phyloP scores from a whole-genome alignment of 2,329 filamentous ascomycete species.

The Cladosporium sp. region DNA sequence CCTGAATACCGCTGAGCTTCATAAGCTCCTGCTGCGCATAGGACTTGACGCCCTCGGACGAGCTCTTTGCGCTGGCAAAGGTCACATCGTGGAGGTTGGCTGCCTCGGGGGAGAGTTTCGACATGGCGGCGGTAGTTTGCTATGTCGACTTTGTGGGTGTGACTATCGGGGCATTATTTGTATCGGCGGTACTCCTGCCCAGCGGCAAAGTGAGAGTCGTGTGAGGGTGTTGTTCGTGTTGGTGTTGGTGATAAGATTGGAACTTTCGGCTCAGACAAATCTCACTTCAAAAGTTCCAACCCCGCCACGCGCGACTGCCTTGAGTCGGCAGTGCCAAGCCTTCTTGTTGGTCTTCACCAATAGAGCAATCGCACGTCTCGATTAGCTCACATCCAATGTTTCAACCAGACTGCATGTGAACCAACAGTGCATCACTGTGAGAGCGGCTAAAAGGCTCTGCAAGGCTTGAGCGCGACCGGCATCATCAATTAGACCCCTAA shows the following conservation, averaged over 20 bases:
- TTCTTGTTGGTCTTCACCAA: too few relatives aligned
- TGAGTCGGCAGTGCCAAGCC: background rate
- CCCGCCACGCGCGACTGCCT: background rate
- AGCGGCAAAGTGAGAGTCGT: background rate
- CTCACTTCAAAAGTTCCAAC: background rate
- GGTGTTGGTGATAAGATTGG: background rate
- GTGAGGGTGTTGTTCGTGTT: background rate
- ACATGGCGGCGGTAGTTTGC: conserved; percentile 8
- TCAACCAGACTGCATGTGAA: too few relatives aligned
- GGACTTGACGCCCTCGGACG: conserved; percentile 26
- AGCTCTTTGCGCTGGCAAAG: conserved; percentile 14
- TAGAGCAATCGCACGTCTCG: too few relatives aligned
- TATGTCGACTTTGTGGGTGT: background rate
- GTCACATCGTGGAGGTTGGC: conserved; percentile 12
- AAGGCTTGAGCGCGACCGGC: too few relatives aligned
- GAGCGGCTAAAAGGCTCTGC: too few relatives aligned
- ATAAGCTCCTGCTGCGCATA: conserved; percentile 32
- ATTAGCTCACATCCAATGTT: too few relatives aligned
- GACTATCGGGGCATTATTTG: conserved; percentile 4
- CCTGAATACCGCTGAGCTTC: conserved; percentile 19
- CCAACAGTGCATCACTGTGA: too few relatives aligned
- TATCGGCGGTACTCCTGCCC: background rate
- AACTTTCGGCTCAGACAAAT: background rate
- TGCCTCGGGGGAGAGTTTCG: conserved; percentile 12
- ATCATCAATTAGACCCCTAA: too few relatives aligned